These are phyloP conservation scores for Mesotaenium endlicherianum DNA, from an alignment of 139 green algal genomes.

Conservation along the genomic window DNA sequence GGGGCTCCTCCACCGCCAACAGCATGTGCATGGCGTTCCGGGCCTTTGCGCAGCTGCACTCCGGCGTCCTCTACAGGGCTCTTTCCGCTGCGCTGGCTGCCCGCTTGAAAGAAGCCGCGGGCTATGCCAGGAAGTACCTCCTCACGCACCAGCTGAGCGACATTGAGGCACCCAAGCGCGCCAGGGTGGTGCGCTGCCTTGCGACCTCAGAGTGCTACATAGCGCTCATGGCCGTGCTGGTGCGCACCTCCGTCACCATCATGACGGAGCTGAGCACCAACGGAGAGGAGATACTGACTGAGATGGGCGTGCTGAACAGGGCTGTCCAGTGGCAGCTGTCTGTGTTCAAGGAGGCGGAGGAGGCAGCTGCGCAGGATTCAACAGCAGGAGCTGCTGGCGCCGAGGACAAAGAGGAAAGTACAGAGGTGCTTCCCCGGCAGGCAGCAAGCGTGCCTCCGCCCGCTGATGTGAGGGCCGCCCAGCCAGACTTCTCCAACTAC, in stretches of 20 bases:
- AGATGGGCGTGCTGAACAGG: slow-evolving; percentile 17
- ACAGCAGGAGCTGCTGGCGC: too few relatives aligned
- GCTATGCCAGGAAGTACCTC: neutral
- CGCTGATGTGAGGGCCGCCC: too few relatives aligned
- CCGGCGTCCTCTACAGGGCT: slow-evolving; percentile 24
- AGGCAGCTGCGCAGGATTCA: too few relatives aligned
- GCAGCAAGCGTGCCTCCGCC: too few relatives aligned
- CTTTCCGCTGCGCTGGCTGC: slow-evolving; percentile 4
- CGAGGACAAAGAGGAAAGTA: too few relatives aligned
- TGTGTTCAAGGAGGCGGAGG: slow-evolving; percentile 12
- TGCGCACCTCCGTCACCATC: slow-evolving; percentile 5
- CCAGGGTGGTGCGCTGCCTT: neutral
- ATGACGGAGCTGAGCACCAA: slow-evolving; percentile 19
- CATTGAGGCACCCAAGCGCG: slow-evolving; percentile 16
- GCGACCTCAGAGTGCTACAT: slow-evolving; percentile 34
- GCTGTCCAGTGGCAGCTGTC: slow-evolving; percentile 40
- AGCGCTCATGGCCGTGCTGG: slow-evolving; percentile 4
- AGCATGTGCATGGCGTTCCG: slow-evolving; percentile 72
- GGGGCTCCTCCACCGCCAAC: slow-evolving; percentile 69
- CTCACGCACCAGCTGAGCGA: slow-evolving; percentile 9
- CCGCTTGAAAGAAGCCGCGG: slow-evolving; percentile 19
- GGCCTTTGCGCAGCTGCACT: slow-evolving; percentile 54
- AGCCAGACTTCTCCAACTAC: too few relatives aligned
- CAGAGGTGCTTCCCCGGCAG: too few relatives aligned
- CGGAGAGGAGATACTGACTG: slow-evolving; percentile 25